Base-by-base conservation (phyloP, 768 basidiomycete species). In the Polyporus arcularius region DNA sequence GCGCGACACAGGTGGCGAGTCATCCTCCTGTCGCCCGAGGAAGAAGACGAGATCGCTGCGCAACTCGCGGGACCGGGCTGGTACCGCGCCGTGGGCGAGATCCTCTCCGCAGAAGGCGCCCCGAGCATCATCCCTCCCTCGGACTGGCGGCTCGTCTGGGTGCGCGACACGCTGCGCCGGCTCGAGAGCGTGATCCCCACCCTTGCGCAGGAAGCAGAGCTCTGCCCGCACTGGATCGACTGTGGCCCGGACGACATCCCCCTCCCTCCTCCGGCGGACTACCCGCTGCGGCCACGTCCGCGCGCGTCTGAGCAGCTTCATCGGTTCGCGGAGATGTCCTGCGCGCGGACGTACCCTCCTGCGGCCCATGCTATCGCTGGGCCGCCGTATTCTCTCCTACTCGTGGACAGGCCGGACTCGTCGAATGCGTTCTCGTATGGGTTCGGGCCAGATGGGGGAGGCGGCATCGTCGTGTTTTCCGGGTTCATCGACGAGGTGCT, bases 371-470 rank as follows among this genome's bases (percentile, higher is more conserved):
- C 79, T 21, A 82, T 88, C 47, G 77, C 90, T 10, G 94, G 93
- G 0, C 92, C 94, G 31, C 94, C 94, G 0, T 98, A 96, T 71
- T 90, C 92, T 38, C 76, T 99, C 6, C 80, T 99, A 46, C 72
- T 99, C n/a, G 85, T 96, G 48, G 92, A 98, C 53, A 86, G 88
- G 61, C 88, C 92, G 0, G 88, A 92, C 60, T 79, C 86, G 2
- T 82, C 85, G 9, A 99, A 98, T 69, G 96, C 97, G 1, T 97
- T 99, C 73, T 92, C 90, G 1, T 98, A 96, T 70, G 96, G 96
- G 1, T 98, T 98, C 65, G 94, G 94, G 12, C 89, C 92, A 3
- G 86, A 94, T 67, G 90, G 92, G 40, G 92, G 88, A 0, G 95
- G 94, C 59, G 96, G 97, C 6, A 84, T 99, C 59, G 96, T 98